Base-by-base conservation (phyloP, 1,284 basidiomycete species). In the Moesziomyces parantarcticus region DNA sequence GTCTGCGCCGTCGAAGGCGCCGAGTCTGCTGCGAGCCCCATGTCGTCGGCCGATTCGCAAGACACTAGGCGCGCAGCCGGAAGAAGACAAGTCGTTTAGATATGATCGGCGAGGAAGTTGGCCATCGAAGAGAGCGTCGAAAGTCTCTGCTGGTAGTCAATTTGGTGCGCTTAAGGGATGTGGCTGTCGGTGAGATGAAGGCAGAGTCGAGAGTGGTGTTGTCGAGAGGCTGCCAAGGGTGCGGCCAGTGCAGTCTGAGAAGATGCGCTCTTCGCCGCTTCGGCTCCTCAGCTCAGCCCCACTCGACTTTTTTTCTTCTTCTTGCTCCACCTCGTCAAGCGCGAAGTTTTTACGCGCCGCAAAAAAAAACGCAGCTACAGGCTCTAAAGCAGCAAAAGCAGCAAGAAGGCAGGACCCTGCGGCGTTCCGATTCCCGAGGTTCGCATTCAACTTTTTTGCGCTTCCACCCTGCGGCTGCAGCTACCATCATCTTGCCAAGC, bases 361-460 rank as follows among this genome's bases (percentile, higher is more conserved):
- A 40, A 23, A 29, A 52, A 43, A 43, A 21, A 8, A 23, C 14
- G 36, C 14, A 39, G 7, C 3, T 6, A 6, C 34, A 34, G 34
- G 34, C 14, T 14, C 18, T 18, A 13, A 14, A 18, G 36, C 32
- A 34, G 14, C 18, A 20, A 26, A 25, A 49, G 45, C 42, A 52
- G 40, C 21, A 39, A 39, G 25, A 43, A 43, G 50, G 55, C 46
- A 45, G 51, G 45, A 44, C 48, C 20, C 49, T 48, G 49, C 50
- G 46, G 56, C 9, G 39, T 34, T 53, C 65, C 65, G 58, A 61
- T 7, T 67, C 58, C 65, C 65, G 65, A 61, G 54, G 45, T 60
- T 60, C 58, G 41, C 18, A 4, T 50, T 26, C 22, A 39, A 48
- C 40, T 55, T 67, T 62, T 58, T 60, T 34, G 43, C 34, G 41